Percentiles rank a stretch among this genome's conserved stretches.
Evolutionary conservation across 139 green algal genomes (phyloP).

Genomic region (Dunaliella primolecta): DNA sequence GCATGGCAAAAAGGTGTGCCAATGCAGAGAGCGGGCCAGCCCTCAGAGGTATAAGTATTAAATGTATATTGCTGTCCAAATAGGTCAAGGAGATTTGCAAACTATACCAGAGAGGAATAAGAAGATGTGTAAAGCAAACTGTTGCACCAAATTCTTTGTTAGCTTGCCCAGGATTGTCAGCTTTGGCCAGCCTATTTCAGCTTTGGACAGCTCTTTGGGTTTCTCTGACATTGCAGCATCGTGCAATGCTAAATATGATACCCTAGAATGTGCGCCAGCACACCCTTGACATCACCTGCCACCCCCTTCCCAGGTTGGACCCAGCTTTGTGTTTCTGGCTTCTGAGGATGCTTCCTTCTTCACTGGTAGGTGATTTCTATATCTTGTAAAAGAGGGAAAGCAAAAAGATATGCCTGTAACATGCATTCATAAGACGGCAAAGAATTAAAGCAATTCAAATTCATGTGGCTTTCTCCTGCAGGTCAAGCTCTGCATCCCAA

Average conservation of each 20-base stretch:
- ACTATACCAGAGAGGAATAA: not conserved
- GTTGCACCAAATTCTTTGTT: not conserved
- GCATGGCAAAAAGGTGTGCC: conserved; percentile 18
- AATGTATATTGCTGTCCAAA: not conserved
- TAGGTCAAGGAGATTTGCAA: not conserved
- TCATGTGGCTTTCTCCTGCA: no score
- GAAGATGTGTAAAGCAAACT: not conserved
- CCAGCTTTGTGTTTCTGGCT: conserved; percentile 69
- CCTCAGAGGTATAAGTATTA: conserved; percentile 32
- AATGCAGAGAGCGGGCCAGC: conserved; percentile 47
- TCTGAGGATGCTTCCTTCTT: conserved; percentile 42
- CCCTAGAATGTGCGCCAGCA: not conserved
- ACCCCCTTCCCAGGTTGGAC: not conserved
- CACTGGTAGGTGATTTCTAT: no score
- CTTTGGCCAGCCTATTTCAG: no score
- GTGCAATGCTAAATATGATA: not conserved
- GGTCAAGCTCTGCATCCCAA: no score
- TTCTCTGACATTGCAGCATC: not conserved
- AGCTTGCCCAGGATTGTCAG: no score
- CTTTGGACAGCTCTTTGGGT: not conserved
- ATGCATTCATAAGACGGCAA: no score
- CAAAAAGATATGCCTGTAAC: no score
- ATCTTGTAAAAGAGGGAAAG: no score
- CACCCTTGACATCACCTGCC: no score
- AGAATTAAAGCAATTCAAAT: no score